Evolutionary conservation across 805 yeast species (phyloP).

Genomic region (Jamesozyma lodderae): DNA sequence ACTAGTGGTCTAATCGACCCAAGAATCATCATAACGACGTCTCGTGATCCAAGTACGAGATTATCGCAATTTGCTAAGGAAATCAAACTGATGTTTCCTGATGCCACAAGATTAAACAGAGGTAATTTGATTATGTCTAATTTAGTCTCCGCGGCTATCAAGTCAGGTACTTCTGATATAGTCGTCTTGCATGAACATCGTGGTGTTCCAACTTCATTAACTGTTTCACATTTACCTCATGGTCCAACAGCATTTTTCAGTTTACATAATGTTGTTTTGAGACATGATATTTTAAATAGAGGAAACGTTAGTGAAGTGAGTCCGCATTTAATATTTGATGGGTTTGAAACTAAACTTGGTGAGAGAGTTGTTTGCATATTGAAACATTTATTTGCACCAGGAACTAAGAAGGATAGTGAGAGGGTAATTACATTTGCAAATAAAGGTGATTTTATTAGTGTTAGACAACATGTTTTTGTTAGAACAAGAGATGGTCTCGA

Average conservation of each 20-base stretch:
- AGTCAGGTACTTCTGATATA: conserved; percentile 75
- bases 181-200: conserved; percentile 89
- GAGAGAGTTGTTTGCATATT: conserved; percentile 69
- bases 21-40: conserved; percentile 82
- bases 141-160: conserved; percentile 72
- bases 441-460: conserved; percentile 83
- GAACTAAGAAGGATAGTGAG: conserved; percentile 82
- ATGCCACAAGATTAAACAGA: conserved; percentile 79
- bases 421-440: conserved; percentile 91
- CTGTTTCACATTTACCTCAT: conserved; percentile 92
- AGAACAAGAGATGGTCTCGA: conserved; percentile 83
- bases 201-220: conserved; percentile 93
- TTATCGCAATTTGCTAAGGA: conserved; percentile 90
- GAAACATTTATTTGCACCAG: conserved; percentile 91
- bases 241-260: conserved; percentile 96
- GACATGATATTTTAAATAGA: conserved; percentile 81
- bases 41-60: conserved; percentile 81
- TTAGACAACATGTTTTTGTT: conserved; percentile 91
- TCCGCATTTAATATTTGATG: conserved; percentile 91
- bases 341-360: conserved; percentile 74
- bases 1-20: conserved; percentile 87
- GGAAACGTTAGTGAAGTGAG: conserved; percentile 87
- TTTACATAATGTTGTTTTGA: conserved; percentile 82
- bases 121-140: conserved; percentile 86
- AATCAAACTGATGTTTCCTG: conserved; percentile 80